A percentile compares a stretch with the other conserved stretches of the same genome.
Evolutionary conservation across 2,329 filamentous ascomycete genomes (phyloP).

Genomic region (Aspergillus texensis): DNA sequence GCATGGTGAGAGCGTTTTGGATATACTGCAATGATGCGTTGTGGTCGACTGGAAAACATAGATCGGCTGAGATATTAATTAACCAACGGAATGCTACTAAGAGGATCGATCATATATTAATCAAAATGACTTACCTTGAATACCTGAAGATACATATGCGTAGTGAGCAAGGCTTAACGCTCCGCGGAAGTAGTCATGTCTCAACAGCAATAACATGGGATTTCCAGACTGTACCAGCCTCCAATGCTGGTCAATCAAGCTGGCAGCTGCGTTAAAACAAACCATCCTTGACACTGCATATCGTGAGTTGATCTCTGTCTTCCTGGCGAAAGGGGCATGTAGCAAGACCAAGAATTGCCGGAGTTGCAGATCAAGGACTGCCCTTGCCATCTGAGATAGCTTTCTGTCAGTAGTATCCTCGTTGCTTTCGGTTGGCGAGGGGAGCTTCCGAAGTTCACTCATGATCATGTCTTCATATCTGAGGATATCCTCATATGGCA

Average conservation of each 20-base stretch:
- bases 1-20: neutral
- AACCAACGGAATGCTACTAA: neutral
- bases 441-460: neutral
- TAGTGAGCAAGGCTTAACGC: neutral
- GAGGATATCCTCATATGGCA: neutral
- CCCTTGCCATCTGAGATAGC: neutral
- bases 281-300: neutral
- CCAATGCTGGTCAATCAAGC: neutral
- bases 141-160: neutral
- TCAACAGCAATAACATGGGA: neutral
- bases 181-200: neutral
- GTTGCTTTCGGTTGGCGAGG: accelerated
- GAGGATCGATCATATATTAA: neutral
- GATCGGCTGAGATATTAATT: neutral
- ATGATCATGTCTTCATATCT: neutral
- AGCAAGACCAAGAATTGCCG: neutral
- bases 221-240: neutral
- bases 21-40: neutral
- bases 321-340: neutral
- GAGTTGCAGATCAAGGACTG: neutral
- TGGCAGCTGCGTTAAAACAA: neutral
- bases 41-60: neutral
- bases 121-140: neutral
- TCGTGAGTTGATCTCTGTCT: neutral
- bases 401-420: accelerated